phyloP scores from a whole-genome alignment of 2,329 filamentous ascomycete species.

The Talaromyces sp. region DNA sequence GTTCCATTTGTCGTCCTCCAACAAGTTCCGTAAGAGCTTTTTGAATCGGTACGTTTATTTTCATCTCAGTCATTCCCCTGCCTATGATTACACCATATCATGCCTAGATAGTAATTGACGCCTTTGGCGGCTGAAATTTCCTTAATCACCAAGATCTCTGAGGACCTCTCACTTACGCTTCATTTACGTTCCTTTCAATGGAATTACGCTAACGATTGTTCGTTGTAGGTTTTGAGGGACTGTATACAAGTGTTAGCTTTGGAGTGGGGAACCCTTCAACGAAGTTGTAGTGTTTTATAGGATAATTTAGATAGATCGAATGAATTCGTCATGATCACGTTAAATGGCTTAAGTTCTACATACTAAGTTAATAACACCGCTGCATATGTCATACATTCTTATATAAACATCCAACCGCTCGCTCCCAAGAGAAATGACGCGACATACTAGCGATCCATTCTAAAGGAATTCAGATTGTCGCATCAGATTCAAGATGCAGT shows the following conservation, averaged over 20 bases:
- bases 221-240: background rate
- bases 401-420: background rate
- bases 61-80: conserved; percentile 25
- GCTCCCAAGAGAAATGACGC: background rate
- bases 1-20: background rate
- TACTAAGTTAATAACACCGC: background rate
- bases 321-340: conserved; percentile 6
- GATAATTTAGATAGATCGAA: background rate
- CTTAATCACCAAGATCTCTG: conserved; percentile 65
- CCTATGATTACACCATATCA: conserved; percentile 61
- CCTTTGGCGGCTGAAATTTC: conserved; percentile 53
- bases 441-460: background rate
- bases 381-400: conserved; percentile 11
- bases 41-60: conserved; percentile 24
- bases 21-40: background rate
- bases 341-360: conserved; percentile 2
- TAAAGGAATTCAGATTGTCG: background rate
- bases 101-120: conserved; percentile 66
- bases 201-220: background rate
- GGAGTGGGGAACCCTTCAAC: no score
- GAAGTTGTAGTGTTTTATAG: background rate
- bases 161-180: conserved; percentile 36
- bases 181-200: background rate
- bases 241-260: no score
- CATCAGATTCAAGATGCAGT: conserved; percentile 2